Conservation (phyloP, 208 protist genomes). For the Leishmania aethiopica region DNA sequence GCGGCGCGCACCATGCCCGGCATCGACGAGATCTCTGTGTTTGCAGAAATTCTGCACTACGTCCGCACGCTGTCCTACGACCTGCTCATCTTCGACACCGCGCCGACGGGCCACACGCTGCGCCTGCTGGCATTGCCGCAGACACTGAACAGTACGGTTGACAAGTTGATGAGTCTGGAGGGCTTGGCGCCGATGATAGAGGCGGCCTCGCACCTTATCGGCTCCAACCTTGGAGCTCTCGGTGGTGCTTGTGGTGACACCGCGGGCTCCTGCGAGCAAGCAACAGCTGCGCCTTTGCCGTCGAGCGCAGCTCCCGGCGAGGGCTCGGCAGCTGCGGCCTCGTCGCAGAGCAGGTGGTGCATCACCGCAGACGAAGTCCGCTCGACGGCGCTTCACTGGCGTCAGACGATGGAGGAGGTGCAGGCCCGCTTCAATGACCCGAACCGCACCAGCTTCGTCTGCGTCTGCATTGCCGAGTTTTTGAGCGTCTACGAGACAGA, state of each 20-base stretch:
- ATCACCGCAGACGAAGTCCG: constrained; percentile 28
- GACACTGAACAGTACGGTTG: constrained; percentile 55
- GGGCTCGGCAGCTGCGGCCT: neutral
- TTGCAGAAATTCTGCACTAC: constrained; percentile 95
- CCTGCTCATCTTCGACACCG: constrained; percentile 99
- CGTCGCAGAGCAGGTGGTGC: neutral
- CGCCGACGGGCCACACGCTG: constrained; percentile 99
- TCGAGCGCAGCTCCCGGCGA: neutral
- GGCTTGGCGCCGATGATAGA: constrained; percentile 53
- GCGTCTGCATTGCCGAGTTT: constrained; percentile 99
- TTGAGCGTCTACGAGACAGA: constrained; percentile 99
- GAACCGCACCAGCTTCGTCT: constrained; percentile 96
- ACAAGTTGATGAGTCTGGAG: constrained; percentile 50
- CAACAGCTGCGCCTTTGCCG: neutral
- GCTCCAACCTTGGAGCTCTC: neutral
- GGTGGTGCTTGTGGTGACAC: neutral
- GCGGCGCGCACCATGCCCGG: constrained; percentile 89
- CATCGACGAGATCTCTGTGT: constrained; percentile 98
- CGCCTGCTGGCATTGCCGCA: constrained; percentile 94
- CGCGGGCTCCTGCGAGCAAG: neutral
- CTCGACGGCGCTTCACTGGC: constrained; percentile 37
- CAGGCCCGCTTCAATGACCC: constrained; percentile 69
- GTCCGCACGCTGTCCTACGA: constrained; percentile 94
- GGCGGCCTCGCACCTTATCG: constrained; percentile 37
- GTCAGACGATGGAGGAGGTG: constrained; percentile 44